Evolutionary conservation across 371 early-diverging fungal species (phyloP), one percentile per base, ranked within the genome.

Genomic region (Nematocida sp.): DNA sequence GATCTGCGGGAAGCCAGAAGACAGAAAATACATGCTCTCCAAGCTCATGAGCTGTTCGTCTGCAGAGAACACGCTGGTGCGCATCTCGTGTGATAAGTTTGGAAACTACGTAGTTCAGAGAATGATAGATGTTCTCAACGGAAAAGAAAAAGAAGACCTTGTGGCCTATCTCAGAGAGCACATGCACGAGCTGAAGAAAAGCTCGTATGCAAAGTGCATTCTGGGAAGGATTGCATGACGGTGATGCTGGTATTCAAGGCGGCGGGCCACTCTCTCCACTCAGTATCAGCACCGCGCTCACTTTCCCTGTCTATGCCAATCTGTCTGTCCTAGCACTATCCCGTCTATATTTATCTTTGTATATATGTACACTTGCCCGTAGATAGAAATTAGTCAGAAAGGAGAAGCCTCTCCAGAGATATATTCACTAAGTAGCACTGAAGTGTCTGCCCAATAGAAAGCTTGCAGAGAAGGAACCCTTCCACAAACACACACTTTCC

Each of bases 61-160:
- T 0, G 8, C 56, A 36, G 29, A 40, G 3, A 90, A 91, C 34
- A 80, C 91, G 77, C 87, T 93, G 54, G 82, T 87, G 15, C 91
- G 92, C 91, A 95, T 97, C 92, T 62, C 77, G 27, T 92, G 90
- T 82, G 97, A 97, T 85, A 95, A 95, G 85, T 96, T 91, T 83
- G 98, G 95, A 60, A 97, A 97, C 83, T 99, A 99, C 83, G 99
- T 99, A 15, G 91, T 99, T 38, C 99, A 99, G 81, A 93, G 95
- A 80, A 92, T 96, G 91, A 85, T 95, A 63, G 97, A 99, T 40
- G 74, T 66, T 29, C 56, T 66, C 19, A 79, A 74, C 41, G 78
- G 67, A 15, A 45, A 64, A 23, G 43, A 79, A 29, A 81, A 78
- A 63, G 77, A 63, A n/a, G 52, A 75, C 54, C 57, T 78, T 2